A percentile compares a stretch with the other conserved stretches of the same genome.
Evolutionary conservation across 129 eudicot species (phyloP).

Genomic region (Mikania micrantha): DNA sequence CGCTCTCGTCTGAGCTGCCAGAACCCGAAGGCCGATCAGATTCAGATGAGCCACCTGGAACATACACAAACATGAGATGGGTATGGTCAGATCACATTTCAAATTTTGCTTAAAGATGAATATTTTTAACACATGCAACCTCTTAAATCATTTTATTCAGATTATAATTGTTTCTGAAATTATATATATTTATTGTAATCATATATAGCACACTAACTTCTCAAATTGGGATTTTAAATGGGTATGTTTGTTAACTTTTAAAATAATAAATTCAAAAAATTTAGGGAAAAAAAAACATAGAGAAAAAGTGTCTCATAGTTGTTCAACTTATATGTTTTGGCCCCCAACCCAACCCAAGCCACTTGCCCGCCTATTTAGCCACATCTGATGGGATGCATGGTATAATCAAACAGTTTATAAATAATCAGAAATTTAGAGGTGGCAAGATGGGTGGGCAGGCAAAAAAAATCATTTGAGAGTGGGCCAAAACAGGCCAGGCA

Average conservation of each 20-base stretch:
- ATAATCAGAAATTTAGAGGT: neutral
- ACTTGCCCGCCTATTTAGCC: neutral
- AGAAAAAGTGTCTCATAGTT: neutral
- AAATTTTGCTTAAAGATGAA: neutral
- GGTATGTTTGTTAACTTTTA: too few relatives aligned
- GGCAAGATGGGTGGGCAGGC: neutral
- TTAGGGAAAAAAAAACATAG: too few relatives aligned
- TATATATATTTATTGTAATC: neutral
- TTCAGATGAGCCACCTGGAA: slow-evolving; percentile 35
- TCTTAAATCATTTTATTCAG: neutral
- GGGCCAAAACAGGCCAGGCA: neutral
- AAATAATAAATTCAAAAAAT: too few relatives aligned
- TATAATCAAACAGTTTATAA: neutral
- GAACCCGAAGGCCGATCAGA: slow-evolving; percentile 56
- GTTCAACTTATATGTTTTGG: neutral
- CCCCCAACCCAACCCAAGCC: neutral
- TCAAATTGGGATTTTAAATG: too few relatives aligned
- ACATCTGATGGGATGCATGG: neutral
- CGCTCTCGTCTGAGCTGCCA: slow-evolving; percentile 54
- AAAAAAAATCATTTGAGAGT: neutral
- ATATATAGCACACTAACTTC: neutral
- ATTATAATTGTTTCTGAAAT: neutral
- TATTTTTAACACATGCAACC: neutral
- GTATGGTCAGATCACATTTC: neutral
- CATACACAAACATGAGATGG: neutral